Percentiles rank a stretch among this genome's conserved stretches.
Conservation (phyloP, 805 yeast genomes). For the Cyberlindnera saturnus region DNA sequence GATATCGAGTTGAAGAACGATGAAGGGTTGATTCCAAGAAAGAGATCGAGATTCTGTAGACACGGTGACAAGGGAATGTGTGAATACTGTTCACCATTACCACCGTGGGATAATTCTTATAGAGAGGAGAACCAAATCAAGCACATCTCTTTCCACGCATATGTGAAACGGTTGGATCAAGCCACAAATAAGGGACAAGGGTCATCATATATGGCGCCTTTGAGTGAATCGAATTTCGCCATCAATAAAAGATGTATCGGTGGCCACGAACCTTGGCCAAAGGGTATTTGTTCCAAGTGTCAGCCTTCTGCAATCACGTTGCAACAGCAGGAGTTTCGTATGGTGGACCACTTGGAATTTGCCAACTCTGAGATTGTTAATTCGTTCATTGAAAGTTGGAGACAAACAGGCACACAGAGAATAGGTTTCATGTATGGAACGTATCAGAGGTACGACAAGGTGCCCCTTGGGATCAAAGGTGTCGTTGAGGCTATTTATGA, state of each 20-base stretch:
- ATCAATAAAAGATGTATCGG: conserved; percentile 61
- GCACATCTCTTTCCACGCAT: conserved; percentile 82
- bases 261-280: conserved; percentile 93
- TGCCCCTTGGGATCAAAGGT: conserved; percentile 91
- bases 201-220: conserved; percentile 74
- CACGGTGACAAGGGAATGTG: conserved; percentile 97
- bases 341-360: conserved; percentile 97
- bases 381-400: conserved; percentile 86
- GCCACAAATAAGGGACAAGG: conserved; percentile 47
- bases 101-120: conserved; percentile 87
- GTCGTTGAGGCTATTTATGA: conserved; percentile 92
- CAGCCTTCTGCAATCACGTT: conserved; percentile 94
- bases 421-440: conserved; percentile 80
- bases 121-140: conserved; percentile 72
- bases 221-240: conserved; percentile 62
- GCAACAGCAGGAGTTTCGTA: conserved; percentile 82
- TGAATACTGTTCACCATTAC: conserved; percentile 91
- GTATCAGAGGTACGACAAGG: conserved; percentile 71
- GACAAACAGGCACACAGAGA: conserved; percentile 81
- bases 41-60: conserved; percentile 58
- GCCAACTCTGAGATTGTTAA: conserved; percentile 69
- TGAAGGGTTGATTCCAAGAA: conserved; percentile 68
- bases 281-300: conserved; percentile 91
- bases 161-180: conserved; percentile 67
- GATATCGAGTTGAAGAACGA: conserved; percentile 62